Percentiles rank a stretch among this genome's conserved stretches.
phyloP scores from a whole-genome alignment of 169 alveolate genomes.

The Eimeria praecox region DNA sequence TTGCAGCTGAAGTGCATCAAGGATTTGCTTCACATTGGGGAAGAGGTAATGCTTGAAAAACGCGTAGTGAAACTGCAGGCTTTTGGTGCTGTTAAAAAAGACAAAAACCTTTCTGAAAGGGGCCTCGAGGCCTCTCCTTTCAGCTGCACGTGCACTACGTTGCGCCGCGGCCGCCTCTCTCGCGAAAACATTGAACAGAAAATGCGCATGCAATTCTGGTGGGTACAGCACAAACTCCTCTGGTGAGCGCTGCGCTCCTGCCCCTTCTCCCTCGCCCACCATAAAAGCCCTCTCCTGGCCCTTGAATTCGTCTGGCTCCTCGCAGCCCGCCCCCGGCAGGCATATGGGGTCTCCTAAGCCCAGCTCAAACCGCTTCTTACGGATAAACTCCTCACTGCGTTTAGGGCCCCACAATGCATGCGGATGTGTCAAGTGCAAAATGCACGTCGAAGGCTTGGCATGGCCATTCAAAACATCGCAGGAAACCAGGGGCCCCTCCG shows the following conservation, averaged over 20 bases:
- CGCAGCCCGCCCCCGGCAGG: background rate
- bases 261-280: background rate
- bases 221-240: conserved; percentile 73
- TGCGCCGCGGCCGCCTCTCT: conserved; percentile 63
- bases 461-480: background rate
- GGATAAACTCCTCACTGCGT: conserved; percentile 62
- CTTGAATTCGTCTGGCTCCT: background rate
- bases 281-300: background rate
- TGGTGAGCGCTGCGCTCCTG: conserved; percentile 16
- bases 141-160: background rate
- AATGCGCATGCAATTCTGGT: conserved; percentile 74
- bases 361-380: conserved; percentile 39
- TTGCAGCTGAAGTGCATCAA: background rate
- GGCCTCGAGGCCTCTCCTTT: background rate
- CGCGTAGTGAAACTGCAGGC: conserved; percentile 77
- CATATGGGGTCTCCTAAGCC: background rate
- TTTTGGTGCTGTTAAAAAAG: conserved; percentile 38
- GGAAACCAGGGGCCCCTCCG: background rate
- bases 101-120: background rate
- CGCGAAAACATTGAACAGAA: conserved; percentile 36
- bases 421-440: conserved; percentile 19
- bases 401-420: conserved; percentile 77
- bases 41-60: conserved; percentile 66
- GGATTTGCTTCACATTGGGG: conserved; percentile 7
- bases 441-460: background rate